These are phyloP conservation scores for Alternaria gaisen DNA, from an alignment of 2,329 filamentous ascomycete species.

Conservation along the genomic window DNA sequence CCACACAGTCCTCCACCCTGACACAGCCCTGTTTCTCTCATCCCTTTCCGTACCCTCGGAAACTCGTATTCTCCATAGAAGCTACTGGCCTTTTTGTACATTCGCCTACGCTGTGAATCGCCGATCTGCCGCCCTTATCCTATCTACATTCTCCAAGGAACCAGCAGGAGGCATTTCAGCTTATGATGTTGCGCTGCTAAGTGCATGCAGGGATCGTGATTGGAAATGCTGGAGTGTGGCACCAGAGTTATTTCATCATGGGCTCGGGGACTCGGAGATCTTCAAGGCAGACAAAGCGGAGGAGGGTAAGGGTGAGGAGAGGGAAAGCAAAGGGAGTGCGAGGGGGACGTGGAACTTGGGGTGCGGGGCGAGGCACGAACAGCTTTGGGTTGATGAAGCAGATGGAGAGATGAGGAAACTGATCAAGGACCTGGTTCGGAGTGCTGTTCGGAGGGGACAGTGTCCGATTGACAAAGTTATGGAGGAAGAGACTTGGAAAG, in stretches of 20 bases:
- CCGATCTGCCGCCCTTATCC: conserved; percentile 40
- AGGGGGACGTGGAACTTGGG: conserved; percentile 24
- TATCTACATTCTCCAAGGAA: conserved; percentile 31
- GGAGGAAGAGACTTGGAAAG: conserved; percentile 17
- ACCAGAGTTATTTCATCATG: conserved; percentile 55
- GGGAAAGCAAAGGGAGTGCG: neutral
- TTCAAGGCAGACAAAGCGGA: conserved; percentile 8
- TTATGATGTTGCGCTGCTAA: conserved; percentile 52
- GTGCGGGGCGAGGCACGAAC: conserved; percentile 21
- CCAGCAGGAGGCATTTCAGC: conserved; percentile 32
- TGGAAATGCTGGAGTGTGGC: conserved; percentile 49
- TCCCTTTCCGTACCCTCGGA: conserved; percentile 36
- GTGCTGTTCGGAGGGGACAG: conserved; percentile 7
- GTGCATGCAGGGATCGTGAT: conserved; percentile 49
- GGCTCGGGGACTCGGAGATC: conserved; percentile 40
- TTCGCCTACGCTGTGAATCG: conserved; percentile 53
- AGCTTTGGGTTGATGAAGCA: conserved; percentile 19
- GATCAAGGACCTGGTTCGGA: conserved; percentile 7
- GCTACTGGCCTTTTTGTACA: conserved; percentile 51
- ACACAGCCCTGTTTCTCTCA: conserved; percentile 40
- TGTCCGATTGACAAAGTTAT: conserved; percentile 14
- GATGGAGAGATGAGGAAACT: conserved; percentile 1
- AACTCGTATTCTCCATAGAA: conserved; percentile 46
- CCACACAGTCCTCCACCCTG: conserved; percentile 31
- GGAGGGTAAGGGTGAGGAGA: conserved; percentile 1